phyloP scores from a whole-genome alignment of 2,329 filamentous ascomycete genomes.

The Stachybotrys chlorohalonatus region DNA sequence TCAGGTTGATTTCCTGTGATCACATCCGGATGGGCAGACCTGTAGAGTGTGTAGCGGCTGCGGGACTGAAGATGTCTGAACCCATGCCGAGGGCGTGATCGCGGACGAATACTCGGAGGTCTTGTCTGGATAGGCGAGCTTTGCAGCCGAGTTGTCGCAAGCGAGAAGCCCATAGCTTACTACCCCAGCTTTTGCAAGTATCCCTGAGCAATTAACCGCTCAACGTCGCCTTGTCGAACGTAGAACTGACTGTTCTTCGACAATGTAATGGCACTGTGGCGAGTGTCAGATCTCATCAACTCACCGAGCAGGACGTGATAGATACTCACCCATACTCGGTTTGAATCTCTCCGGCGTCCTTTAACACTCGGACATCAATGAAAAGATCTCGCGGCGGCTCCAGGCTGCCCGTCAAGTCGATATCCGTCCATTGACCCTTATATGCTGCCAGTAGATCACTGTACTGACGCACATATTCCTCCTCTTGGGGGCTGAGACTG shows the following conservation, averaged over 20 bases:
- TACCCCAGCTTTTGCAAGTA: conserved; percentile 86
- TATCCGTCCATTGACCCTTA: conserved; percentile 97
- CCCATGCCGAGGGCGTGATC: no score
- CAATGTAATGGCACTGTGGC: conserved; percentile 74
- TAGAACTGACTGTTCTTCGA: conserved; percentile 99
- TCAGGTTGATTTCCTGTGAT: no score
- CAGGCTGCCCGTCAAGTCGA: conserved; percentile 87
- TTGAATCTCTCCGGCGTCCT: conserved; percentile 96
- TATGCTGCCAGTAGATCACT: conserved; percentile 88
- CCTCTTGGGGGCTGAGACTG: conserved; percentile 88
- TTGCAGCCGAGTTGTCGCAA: not conserved
- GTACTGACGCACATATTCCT: conserved; percentile 91
- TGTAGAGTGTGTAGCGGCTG: no score
- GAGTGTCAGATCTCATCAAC: not conserved
- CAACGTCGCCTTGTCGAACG: conserved; percentile 90
- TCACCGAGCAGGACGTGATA: not conserved
- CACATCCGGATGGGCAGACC: no score
- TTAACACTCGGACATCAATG: conserved; percentile 91
- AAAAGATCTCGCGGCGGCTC: conserved; percentile 94
- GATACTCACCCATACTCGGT: conserved; percentile 86
- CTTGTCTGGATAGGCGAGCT: no score
- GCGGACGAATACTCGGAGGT: no score
- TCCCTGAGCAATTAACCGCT: conserved; percentile 85
- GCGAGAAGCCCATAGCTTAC: conserved; percentile 16
- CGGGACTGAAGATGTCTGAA: no score